phyloP scores from a whole-genome alignment of 768 basidiomycete genomes.

The Stropharia rugosoannulata region DNA sequence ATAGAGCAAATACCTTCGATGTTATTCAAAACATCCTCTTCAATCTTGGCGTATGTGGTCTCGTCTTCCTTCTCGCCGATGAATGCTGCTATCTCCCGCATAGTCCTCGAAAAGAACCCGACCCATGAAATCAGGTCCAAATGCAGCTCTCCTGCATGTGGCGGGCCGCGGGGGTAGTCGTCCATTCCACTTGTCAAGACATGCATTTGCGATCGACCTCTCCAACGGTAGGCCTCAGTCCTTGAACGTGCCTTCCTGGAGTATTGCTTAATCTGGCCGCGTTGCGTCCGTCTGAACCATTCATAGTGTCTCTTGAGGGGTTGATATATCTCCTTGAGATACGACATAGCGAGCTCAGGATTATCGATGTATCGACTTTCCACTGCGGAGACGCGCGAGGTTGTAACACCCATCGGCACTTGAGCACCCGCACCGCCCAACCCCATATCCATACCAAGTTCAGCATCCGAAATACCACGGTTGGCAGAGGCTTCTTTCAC shows the following conservation, averaged over 20 bases:
- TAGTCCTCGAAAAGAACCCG: slow-evolving; percentile 93
- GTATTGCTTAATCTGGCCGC: slow-evolving; percentile 92
- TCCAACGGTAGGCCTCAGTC: slow-evolving; percentile 92
- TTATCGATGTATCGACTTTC: slow-evolving; percentile 51
- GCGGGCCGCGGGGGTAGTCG: slow-evolving; percentile 90
- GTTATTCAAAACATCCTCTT: slow-evolving; percentile 79
- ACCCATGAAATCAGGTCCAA: slow-evolving; percentile 95
- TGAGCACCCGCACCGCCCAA: slow-evolving; percentile 52
- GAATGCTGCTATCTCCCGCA: slow-evolving; percentile 87
- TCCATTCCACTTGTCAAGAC: slow-evolving; percentile 96
- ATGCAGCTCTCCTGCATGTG: slow-evolving; percentile 91
- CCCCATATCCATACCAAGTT: slow-evolving; percentile 67
- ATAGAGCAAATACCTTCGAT: slow-evolving; percentile 64
- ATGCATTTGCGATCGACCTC: slow-evolving; percentile 82
- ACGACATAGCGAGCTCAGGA: slow-evolving; percentile 61
- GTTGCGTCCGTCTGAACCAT: slow-evolving; percentile 94
- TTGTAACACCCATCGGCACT: slow-evolving; percentile 37
- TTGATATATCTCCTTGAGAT: slow-evolving; percentile 77
- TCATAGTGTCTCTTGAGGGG: slow-evolving; percentile 90
- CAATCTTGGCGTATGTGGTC: slow-evolving; percentile 71
- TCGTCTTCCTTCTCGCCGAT: slow-evolving; percentile 85
- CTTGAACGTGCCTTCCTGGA: slow-evolving; percentile 80
- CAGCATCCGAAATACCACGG: slow-evolving; percentile 51
- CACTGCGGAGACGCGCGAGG: slow-evolving; percentile 10
- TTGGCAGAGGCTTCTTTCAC: slow-evolving; percentile 41